Evolutionary conservation across 345 rosid genomes (phyloP), one percentile per base, ranked within the genome.

Genomic region (Salix arbutifolia): DNA sequence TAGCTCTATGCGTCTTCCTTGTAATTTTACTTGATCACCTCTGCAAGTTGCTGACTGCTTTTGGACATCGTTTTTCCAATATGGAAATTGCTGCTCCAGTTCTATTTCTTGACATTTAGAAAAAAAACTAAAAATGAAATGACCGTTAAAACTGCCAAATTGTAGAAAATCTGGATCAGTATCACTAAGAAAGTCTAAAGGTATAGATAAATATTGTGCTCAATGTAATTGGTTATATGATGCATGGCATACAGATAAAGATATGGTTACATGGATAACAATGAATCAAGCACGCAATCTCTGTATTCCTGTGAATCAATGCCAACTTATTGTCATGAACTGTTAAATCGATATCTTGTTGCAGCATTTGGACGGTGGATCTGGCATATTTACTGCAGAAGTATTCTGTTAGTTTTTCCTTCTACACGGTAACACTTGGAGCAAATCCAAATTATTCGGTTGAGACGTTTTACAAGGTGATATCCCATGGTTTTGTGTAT

Each of bases 281-380:
- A 9, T n/a, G 28, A 58, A 58, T 58, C 14, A 10, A 58, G 33
- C 37, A 21, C 25, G 14, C 37, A 14, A 52, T 14, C 5, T 69
- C 38, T 16, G n/a, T 72, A 33, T 2, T 4, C 5, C 33, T 73
- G 18, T 61, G 68, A n/a, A 44, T 56, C 60, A 50, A 68, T 61
- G n/a, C 28, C 70, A 75, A 21, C 25, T 6, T 21, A 33, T 30
- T 75, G 56, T 73, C 70, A 77, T 72, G 67, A 77, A 72, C 70
- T 53, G 42, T 42, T 73, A 79, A n/a, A 56, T 56, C 12, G 28
- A 37, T 61, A 52, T 69, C 70, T 50, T 68, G 19, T 44, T 68
- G 76, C 94, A 94, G 97, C 89, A 85, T 94, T 78, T 96, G 97
- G 99, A 92, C 97, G 2, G 90, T 96, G 26, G 99, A 92, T 82